Base-by-base conservation (phyloP, 495 filamentous ascomycete genomes). In the Penicillium verhagenii region DNA sequence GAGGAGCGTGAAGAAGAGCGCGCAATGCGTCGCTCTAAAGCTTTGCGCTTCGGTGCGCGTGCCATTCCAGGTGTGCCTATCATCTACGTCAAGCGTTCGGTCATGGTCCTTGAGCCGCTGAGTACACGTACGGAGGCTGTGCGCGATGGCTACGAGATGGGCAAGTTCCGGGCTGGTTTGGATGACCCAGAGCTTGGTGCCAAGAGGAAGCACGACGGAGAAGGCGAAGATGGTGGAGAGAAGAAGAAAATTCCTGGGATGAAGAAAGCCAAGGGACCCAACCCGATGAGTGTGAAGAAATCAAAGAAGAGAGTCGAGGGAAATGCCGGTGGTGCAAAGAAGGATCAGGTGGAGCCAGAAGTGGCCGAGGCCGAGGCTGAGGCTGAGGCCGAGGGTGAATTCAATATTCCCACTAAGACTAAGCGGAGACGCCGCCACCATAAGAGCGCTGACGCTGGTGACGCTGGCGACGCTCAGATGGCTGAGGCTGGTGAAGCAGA, bases 21-120 rank as follows among this genome's bases (percentile, higher is more conserved):
- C 37, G 68, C 67, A 35, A 28, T 72, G 51, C 61, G 64, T 37
- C 64, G 63, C 14, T 63, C 76, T 61, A 64, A 68, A 54, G 54
- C 54, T n/a, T 55, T 79, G 33, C 64, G 76, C 2, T 40, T 56
- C 3, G 52, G 47, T 7, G 74, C 76, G 28, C 66, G 76, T 37
- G 59, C 71, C 21, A 74, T 79, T n/a, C 82, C 86, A 26, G 92
- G 92, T 25, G 85, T 90, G 33, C 91, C 91, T 21, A 72, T 92
- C 25, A 82, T 96, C 48, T 92, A 93, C 71, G 85, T 95, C 29
- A 87, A 87, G 69, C 80, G 90, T 52, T 89, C 86, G 50, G 91
- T 96, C 14, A 89, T 96, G 89, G 84, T 95, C 35, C 73, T 96
- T 70, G 92, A 96, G 74, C 90, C 91, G 1, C 91, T 96, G 90